Evolutionary conservation across 768 basidiomycete species (phyloP), one percentile per base, ranked within the genome.

Genomic region (Leccinum subtestaceum): DNA sequence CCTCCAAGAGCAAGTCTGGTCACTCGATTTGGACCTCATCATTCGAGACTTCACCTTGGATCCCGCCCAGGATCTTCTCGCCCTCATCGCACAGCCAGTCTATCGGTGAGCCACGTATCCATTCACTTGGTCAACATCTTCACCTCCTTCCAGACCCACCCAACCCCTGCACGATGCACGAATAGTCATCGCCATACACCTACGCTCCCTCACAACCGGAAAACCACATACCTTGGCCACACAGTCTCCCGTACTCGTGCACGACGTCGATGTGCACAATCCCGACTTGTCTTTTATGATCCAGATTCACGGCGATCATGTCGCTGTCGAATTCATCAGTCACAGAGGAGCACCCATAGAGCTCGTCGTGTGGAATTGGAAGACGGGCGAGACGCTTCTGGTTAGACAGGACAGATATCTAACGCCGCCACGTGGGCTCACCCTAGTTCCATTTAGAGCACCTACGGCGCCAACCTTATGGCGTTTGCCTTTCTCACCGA

Each of bases 361-460:
- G 62, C 67, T 88, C 12, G 71, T 80, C 23, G 72, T 86, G 21
- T 89, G 85, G 86, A 80, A 89, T 56, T 89, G 87, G 88, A 82
- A 81, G 65, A 84, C 80, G 4, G 84, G 84, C 6, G 63, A 69
- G 10, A 66, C 75, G 7, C 67, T 83, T 63, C 58, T 80, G 61
- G 87, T 89, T 64, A 75, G 81, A 74, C 21, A 15, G 11, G 21
- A 19, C 10, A 19, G 43, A 10, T 45, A 19, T 52, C 12, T 46
- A 13, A 10, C 5, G 12, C 40, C 46, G 52, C 40, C 46, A 48
- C 17, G 23, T 52, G 34, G 9, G 53, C 48, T 66, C 31, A 60
- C 21, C 5, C 31, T 27, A 23, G 40, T 34, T 27, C 31, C 46
- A 31, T 52, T 21, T 43, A 72, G 70, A 56, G 57, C 43, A 60